Percentiles rank a stretch among this genome's conserved stretches.
Conservation (phyloP, 2,329 filamentous ascomycete species). For the Tolypocladium tropicale region DNA sequence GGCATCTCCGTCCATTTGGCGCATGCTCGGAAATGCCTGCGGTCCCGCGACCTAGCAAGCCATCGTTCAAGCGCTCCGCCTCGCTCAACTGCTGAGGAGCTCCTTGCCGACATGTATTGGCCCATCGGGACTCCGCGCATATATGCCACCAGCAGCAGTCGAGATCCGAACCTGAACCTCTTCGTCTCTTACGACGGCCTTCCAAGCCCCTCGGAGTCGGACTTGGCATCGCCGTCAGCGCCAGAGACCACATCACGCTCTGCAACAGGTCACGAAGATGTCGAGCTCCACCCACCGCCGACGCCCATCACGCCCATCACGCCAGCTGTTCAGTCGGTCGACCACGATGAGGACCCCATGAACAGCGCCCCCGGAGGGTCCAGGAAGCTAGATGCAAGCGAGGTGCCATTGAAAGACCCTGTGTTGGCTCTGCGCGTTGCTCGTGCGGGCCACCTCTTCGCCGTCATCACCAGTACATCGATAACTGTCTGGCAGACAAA, state of each 20-base stretch:
- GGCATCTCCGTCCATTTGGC: slow-evolving; percentile 7
- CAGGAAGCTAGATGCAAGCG: slow-evolving; percentile 13
- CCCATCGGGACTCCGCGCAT: slow-evolving; percentile 75
- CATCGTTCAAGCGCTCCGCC: slow-evolving; percentile 9
- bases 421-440: slow-evolving; percentile 69
- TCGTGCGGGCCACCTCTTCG: slow-evolving; percentile 72
- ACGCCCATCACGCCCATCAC: slow-evolving; percentile 47
- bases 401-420: slow-evolving; percentile 45
- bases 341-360: slow-evolving; percentile 35
- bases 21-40: slow-evolving; percentile 15
- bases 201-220: slow-evolving; percentile 19
- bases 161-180: slow-evolving; percentile 37
- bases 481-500: slow-evolving; percentile 97
- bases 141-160: slow-evolving; percentile 66
- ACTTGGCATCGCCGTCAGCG: slow-evolving; percentile 6
- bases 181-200: slow-evolving; percentile 54
- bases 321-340: slow-evolving; percentile 48
- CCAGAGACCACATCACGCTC: slow-evolving; percentile 11
- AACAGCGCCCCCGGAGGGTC: slow-evolving; percentile 11
- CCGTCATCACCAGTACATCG: slow-evolving; percentile 73
- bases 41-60: slow-evolving; percentile 8
- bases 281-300: slow-evolving; percentile 22
- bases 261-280: slow-evolving; percentile 20
- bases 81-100: slow-evolving; percentile 13
- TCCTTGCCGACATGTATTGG: slow-evolving; percentile 67